Conservation (phyloP, 257 asterid species). For the Solanum arcanum region DNA sequence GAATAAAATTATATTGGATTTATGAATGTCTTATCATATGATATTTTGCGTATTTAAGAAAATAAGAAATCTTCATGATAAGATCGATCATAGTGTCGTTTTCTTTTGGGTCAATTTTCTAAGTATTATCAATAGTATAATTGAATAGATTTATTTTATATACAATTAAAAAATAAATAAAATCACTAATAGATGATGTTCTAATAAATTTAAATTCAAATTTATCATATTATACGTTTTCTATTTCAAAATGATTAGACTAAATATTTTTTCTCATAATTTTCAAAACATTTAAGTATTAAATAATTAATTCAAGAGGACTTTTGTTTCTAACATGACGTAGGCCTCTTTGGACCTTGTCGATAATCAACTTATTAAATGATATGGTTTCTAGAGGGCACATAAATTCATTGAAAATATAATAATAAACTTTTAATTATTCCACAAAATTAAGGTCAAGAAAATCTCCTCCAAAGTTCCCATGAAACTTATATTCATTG, state of each 20-base stretch:
- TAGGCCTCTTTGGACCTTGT: background rate
- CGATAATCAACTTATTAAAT: background rate
- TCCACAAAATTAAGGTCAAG: background rate
- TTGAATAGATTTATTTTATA: too few relatives aligned
- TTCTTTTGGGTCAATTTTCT: too few relatives aligned
- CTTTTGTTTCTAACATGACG: background rate
- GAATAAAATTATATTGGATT: too few relatives aligned
- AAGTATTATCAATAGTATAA: too few relatives aligned
- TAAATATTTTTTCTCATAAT: background rate
- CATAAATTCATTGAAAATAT: background rate
- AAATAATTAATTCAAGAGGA: background rate
- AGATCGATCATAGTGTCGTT: too few relatives aligned
- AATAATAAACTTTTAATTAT: background rate
- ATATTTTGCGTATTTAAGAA: too few relatives aligned
- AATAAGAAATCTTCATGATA: too few relatives aligned
- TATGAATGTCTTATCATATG: too few relatives aligned
- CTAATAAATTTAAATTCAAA: background rate
- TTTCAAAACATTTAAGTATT: background rate
- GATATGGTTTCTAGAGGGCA: background rate
- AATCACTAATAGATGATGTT: too few relatives aligned
- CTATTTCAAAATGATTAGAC: background rate
- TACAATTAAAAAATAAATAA: too few relatives aligned
- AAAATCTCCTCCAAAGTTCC: background rate
- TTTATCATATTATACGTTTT: background rate
- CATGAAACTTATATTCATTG: background rate